Conservation (phyloP, 176 grass and related monocot genomes). For the Chloris gayana region DNA sequence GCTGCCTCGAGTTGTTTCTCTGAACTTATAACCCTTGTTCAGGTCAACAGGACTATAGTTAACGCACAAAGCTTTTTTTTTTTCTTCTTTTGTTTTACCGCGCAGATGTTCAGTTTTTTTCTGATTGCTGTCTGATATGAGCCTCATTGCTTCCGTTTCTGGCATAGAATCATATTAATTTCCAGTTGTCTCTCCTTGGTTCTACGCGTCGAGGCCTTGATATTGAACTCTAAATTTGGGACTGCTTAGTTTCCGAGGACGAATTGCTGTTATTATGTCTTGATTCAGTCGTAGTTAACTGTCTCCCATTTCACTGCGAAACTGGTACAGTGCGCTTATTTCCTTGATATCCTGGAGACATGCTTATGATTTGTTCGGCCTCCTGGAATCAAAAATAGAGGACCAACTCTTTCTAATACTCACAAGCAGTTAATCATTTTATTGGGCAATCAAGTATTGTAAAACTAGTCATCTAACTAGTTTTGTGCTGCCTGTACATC, state of each 20-base stretch:
- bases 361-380: neutral
- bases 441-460: neutral
- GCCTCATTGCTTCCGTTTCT: neutral
- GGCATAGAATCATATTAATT: neutral
- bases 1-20: neutral
- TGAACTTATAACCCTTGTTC: neutral
- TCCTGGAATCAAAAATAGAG: neutral
- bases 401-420: no score
- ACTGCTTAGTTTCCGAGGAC: neutral
- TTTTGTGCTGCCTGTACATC: neutral
- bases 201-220: neutral
- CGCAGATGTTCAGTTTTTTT: slow-evolving; percentile 4
- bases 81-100: neutral
- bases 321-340: neutral
- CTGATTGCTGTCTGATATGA: neutral
- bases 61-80: neutral
- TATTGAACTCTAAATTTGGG: neutral
- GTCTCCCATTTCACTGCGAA: neutral
- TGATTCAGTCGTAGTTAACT: neutral
- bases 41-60: neutral
- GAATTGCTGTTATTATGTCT: neutral
- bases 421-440: neutral
- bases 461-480: neutral
- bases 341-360: neutral
- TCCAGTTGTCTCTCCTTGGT: neutral